Evolutionary conservation across 2,329 filamentous ascomycete genomes (phyloP).

Genomic region (Plenodomus tracheiphilus): DNA sequence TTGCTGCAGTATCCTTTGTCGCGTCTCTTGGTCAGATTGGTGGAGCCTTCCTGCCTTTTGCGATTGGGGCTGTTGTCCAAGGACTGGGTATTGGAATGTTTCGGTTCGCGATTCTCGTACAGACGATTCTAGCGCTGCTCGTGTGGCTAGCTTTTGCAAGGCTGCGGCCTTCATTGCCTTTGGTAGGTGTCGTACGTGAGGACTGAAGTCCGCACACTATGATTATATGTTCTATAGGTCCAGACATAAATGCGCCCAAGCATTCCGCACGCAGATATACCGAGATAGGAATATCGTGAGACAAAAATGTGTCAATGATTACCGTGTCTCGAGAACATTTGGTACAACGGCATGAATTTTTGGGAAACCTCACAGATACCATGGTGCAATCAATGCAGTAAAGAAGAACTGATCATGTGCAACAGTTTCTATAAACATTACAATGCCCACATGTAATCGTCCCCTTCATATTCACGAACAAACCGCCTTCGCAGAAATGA

Average conservation of each 20-base stretch:
- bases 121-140: slow-evolving; percentile 22
- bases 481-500: too few relatives aligned
- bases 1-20: slow-evolving; percentile 51
- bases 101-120: slow-evolving; percentile 32
- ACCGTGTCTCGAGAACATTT: too few relatives aligned
- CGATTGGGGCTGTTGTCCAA: slow-evolving; percentile 48
- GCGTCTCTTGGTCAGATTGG: slow-evolving; percentile 52
- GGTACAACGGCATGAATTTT: too few relatives aligned
- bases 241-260: too few relatives aligned
- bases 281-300: too few relatives aligned
- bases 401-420: too few relatives aligned
- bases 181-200: not conserved
- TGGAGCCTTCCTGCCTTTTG: slow-evolving; percentile 49
- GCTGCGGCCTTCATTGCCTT: not conserved
- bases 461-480: too few relatives aligned
- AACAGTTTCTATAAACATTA: too few relatives aligned
- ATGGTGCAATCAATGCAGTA: slow-evolving; percentile 8
- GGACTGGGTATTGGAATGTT: slow-evolving; percentile 46
- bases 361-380: not conserved
- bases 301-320: too few relatives aligned
- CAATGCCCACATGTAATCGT: too few relatives aligned
- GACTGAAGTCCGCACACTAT: not conserved
- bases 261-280: too few relatives aligned
- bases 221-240: too few relatives aligned
- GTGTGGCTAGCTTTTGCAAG: slow-evolving; percentile 28